Evolutionary conservation across 768 basidiomycete species (phyloP).

Genomic region (Vishniacozyma victoriae): DNA sequence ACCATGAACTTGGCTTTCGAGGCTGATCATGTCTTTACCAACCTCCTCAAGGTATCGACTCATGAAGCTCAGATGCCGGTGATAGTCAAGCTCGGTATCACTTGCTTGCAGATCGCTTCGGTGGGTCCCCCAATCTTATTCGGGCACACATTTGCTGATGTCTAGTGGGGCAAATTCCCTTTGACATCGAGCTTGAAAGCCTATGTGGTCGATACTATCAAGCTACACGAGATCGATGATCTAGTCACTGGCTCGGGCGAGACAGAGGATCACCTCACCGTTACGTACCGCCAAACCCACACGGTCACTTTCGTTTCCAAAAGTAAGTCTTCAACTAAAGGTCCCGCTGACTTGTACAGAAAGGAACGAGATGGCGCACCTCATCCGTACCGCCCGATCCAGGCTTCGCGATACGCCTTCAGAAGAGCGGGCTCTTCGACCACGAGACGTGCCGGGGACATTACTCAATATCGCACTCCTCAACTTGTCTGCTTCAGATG

Average conservation of each 20-base stretch:
- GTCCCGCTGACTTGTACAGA: constrained; percentile 46
- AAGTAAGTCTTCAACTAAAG: constrained; percentile 12
- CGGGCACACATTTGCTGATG: background rate
- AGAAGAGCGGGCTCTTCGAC: constrained; percentile 62
- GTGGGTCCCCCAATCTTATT: constrained; percentile 14
- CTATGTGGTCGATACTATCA: constrained; percentile 75
- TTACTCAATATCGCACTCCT: constrained; percentile 80
- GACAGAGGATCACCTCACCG: constrained; percentile 22
- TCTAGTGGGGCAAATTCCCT: constrained; percentile 56
- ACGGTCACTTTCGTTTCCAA: constrained; percentile 28
- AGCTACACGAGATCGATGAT: constrained; percentile 75
- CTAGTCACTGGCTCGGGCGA: constrained; percentile 68
- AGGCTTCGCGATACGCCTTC: constrained; percentile 15
- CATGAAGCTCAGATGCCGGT: constrained; percentile 69
- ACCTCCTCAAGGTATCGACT: constrained; percentile 35
- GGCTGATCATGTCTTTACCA: constrained; percentile 35
- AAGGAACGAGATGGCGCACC: constrained; percentile 52
- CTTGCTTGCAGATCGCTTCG: constrained; percentile 37
- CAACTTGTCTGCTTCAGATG: constrained; percentile 66
- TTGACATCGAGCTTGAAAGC: constrained; percentile 65
- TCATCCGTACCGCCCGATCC: constrained; percentile 28
- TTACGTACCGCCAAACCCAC: constrained; percentile 28
- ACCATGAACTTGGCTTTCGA: constrained; percentile 36
- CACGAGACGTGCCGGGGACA: constrained; percentile 74
- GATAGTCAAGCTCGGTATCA: constrained; percentile 51